Evolutionary conservation across 495 filamentous ascomycete genomes (phyloP), one percentile per base, ranked within the genome.

Genomic region (Hyaloscypha finlandica): DNA sequence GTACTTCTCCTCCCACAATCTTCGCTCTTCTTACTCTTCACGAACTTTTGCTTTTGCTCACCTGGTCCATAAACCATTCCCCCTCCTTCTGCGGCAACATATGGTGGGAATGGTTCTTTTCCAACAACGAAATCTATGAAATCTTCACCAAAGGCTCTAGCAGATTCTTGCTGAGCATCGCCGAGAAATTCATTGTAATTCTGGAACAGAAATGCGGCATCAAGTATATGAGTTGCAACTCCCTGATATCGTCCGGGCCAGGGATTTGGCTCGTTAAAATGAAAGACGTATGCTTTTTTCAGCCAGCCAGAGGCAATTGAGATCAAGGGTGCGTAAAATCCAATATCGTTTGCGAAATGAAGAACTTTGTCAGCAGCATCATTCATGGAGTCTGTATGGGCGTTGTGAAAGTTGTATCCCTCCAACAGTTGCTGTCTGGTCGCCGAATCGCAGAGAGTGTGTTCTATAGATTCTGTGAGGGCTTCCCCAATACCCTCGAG

Each of bases 271-370:
- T 60, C 58, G 35, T 60, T 81, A 74, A 84, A 83, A 48, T 83
- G 76, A 70, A 82, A 83, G 9, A 81, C 74, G 63, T 79, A 79
- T n/a, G 78, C 70, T 35, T 77, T 79, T 4, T 78, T 73, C 11
- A 69, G 72, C 77, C 76, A 80, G 25, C 73, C 76, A 45, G 64
- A 60, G 4, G 78, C 75, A 31, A 74, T 75, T 14, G 73, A 67
- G 39, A 80, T 45, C 0, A 76, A 71, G 1, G 81, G 76, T 1
- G 77, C 75, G 64, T 77, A 74, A 71, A 79, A 82, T 5, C 54
- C 65, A 14, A 81, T 76, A 48, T 83, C 80, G 20, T 74, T 78
- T 29, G 74, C 68, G 45, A 77, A 82, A 5, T 78, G 65, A 19
- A 84, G 68, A 12, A 82, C 66, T 6, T 79, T 75, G 57, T 83